A percentile compares a stretch with the other conserved stretches of the same genome.
Evolutionary conservation across 2,329 filamentous ascomycete genomes (phyloP).

Genomic region (Alternaria triticina): DNA sequence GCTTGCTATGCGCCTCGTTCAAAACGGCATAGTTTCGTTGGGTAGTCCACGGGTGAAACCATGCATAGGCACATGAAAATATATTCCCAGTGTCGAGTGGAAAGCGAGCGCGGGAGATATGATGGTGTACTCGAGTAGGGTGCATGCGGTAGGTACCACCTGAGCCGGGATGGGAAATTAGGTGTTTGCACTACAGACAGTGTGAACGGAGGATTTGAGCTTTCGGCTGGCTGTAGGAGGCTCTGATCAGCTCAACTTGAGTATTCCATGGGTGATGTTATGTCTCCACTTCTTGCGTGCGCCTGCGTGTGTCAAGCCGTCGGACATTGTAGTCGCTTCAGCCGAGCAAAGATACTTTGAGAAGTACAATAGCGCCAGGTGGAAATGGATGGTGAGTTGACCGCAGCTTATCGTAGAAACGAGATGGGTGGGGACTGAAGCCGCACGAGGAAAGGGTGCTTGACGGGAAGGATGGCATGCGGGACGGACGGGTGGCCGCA

Average conservation of each 20-base stretch:
- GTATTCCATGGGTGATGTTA: not conserved
- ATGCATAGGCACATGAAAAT: not conserved
- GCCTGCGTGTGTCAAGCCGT: constrained; percentile 31
- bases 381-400: not conserved
- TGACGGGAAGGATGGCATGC: constrained; percentile 2
- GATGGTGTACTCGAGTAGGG: constrained; percentile 12
- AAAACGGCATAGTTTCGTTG: not conserved
- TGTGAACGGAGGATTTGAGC: not conserved
- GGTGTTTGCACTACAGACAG: constrained; percentile 9
- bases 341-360: constrained; percentile 4
- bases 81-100: not conserved
- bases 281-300: constrained; percentile 23
- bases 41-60: not conserved
- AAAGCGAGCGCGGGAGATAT: constrained; percentile 3
- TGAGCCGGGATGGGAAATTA: constrained; percentile 30
- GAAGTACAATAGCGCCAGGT: constrained; percentile 5
- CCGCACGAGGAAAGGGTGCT: constrained; percentile 1
- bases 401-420: constrained; percentile 1
- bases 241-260: constrained; percentile 20
- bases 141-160: constrained; percentile 35
- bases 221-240: constrained; percentile 4
- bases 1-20: not conserved
- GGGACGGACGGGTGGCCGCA: constrained; percentile 25
- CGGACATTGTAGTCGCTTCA: constrained; percentile 26
- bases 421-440: not conserved